phyloP scores from a whole-genome alignment of 257 asterid species.

The Solanum etuberosum region DNA sequence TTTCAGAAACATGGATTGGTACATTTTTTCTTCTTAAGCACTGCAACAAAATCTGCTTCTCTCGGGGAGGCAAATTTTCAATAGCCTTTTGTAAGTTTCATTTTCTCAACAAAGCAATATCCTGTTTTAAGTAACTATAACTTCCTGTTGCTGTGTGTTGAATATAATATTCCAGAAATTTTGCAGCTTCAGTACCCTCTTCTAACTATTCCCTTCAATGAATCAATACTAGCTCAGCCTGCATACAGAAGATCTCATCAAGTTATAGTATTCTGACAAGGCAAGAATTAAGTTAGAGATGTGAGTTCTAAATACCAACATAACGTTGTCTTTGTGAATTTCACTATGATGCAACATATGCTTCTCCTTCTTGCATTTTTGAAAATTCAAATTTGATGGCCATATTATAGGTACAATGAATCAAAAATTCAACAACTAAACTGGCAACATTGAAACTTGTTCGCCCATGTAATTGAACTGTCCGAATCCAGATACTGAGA shows the following conservation, averaged over 20 bases:
- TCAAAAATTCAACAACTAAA: not conserved
- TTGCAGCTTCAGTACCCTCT: slow-evolving; percentile 15
- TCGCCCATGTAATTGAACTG: not conserved
- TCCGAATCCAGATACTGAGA: not conserved
- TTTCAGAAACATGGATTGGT: not conserved
- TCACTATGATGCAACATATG: not conserved
- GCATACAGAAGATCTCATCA: not conserved
- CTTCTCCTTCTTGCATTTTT: not conserved
- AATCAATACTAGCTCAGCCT: slow-evolving; percentile 15
- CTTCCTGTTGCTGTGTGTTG: not conserved
- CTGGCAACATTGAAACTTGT: not conserved
- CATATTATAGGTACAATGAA: not conserved
- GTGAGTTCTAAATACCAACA: not conserved
- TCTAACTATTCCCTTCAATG: not conserved
- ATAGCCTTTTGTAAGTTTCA: slow-evolving; percentile 20
- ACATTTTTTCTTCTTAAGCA: slow-evolving; percentile 27
- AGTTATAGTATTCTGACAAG: not conserved
- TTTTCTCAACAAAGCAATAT: slow-evolving; percentile 12
- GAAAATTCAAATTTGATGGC: not conserved
- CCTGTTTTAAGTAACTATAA: slow-evolving; percentile 4
- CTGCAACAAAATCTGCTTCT: slow-evolving; percentile 19
- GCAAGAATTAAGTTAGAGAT: not conserved
- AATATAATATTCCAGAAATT: slow-evolving; percentile 11
- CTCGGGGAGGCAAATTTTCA: slow-evolving; percentile 22
- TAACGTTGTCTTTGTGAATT: not conserved